A percentile compares a stretch with the other conserved stretches of the same genome.
These are phyloP conservation scores for Chaetomiaceae sp. DNA, from an alignment of 2,329 filamentous ascomycete genomes.

Conservation along the genomic window DNA sequence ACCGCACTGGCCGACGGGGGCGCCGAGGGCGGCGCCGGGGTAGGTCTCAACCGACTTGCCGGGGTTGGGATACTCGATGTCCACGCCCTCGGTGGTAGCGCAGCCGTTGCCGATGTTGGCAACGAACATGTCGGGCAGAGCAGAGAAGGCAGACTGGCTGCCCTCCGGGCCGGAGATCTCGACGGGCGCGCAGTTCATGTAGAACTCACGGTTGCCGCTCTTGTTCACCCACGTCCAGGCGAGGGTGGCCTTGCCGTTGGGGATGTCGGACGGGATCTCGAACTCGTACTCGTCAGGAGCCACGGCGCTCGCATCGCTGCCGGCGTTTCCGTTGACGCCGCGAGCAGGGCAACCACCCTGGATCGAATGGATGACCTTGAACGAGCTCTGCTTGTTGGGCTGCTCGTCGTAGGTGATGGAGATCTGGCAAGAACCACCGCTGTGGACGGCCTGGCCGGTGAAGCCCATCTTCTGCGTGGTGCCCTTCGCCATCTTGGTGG, in stretches of 20 bases:
- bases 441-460: slow-evolving; percentile 70
- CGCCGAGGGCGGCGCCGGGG: slow-evolving; percentile 4
- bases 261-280: slow-evolving; percentile 65
- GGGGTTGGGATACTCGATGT: slow-evolving; percentile 65
- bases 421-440: slow-evolving; percentile 89
- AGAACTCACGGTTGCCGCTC: slow-evolving; percentile 89
- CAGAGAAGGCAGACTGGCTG: slow-evolving; percentile 48
- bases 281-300: slow-evolving; percentile 61
- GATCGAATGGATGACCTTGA: slow-evolving; percentile 86
- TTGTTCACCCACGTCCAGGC: slow-evolving; percentile 97
- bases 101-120: slow-evolving; percentile 61
- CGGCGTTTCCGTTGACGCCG: slow-evolving; percentile 53
- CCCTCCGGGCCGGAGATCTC: slow-evolving; percentile 54
- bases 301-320: slow-evolving; percentile 37
- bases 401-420: slow-evolving; percentile 73
- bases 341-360: slow-evolving; percentile 76
- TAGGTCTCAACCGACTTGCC: slow-evolving; percentile 53
- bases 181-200: slow-evolving; percentile 90
- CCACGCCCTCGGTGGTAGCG: slow-evolving; percentile 45
- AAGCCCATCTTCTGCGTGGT: slow-evolving; percentile 59
- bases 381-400: slow-evolving; percentile 62
- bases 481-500: slow-evolving; percentile 62
- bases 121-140: slow-evolving; percentile 69
- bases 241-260: slow-evolving; percentile 71
- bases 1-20: slow-evolving; percentile 17